A percentile compares a stretch with the other conserved stretches of the same genome.
phyloP scores from a whole-genome alignment of 2,329 filamentous ascomycete species.

The Lachnellula hyalina region DNA sequence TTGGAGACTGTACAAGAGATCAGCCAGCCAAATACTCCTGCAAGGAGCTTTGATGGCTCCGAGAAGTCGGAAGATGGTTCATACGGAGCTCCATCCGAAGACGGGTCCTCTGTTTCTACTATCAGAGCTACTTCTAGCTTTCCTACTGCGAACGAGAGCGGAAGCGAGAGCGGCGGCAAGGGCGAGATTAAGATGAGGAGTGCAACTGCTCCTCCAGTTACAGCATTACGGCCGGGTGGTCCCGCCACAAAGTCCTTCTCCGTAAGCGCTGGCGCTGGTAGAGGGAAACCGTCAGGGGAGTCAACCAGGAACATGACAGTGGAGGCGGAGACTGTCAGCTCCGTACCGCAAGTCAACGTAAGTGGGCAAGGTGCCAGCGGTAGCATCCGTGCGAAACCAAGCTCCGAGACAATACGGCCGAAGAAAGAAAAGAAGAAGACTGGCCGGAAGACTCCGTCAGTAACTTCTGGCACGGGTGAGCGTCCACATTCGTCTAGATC shows the following conservation, averaged over 20 bases:
- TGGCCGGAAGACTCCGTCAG: conserved; percentile 66
- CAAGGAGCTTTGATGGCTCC: conserved; percentile 41
- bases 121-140: conserved; percentile 44
- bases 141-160: conserved; percentile 45
- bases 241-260: conserved; percentile 59
- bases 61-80: conserved; percentile 42
- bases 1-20: conserved; percentile 91
- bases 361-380: conserved; percentile 64
- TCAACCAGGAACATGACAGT: conserved; percentile 90
- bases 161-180: conserved; percentile 61
- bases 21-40: conserved; percentile 69
- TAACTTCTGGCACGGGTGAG: conserved; percentile 70
- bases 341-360: conserved; percentile 78
- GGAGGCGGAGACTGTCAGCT: conserved; percentile 92
- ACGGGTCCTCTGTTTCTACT: conserved; percentile 25
- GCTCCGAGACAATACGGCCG: conserved; percentile 91
- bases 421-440: conserved; percentile 87
- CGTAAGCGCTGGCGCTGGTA: conserved; percentile 53
- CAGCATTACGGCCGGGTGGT: conserved; percentile 44
- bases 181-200: conserved; percentile 36
- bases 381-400: conserved; percentile 79
- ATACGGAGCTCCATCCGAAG: conserved; percentile 32
- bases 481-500: conserved; percentile 31
- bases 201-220: conserved; percentile 36
- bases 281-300: conserved; percentile 64